Evolutionary conservation across 2,329 filamentous ascomycete species (phyloP).

Genomic region (Scedosporium minutisporum): DNA sequence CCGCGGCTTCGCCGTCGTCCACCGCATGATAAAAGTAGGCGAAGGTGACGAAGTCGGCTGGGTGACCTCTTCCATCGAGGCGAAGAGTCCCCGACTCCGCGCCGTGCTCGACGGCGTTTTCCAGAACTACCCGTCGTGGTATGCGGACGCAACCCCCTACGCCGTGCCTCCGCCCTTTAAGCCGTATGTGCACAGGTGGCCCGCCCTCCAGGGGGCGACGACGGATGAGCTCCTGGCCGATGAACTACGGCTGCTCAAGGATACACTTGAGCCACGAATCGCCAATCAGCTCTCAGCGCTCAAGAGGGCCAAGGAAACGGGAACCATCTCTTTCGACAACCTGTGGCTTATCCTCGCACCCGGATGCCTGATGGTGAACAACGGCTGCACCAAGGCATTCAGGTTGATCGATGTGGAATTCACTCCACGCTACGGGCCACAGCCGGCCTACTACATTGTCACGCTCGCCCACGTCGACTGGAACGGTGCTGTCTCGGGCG

Average conservation of each 20-base stretch:
- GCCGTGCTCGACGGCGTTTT: neutral
- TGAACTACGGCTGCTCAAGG: neutral
- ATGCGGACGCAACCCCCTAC: neutral
- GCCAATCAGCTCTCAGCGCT: neutral
- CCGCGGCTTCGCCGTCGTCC: neutral
- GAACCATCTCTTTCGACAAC: neutral
- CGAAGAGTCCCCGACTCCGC: neutral
- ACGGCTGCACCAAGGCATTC: neutral
- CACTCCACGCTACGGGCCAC: neutral
- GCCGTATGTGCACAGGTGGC: neutral
- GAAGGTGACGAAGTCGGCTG: neutral
- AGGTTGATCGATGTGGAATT: neutral
- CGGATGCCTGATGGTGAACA: neutral
- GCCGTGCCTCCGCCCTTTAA: neutral
- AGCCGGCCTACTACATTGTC: neutral
- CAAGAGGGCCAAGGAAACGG: neutral
- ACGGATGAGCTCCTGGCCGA: neutral
- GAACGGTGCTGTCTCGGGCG: no score
- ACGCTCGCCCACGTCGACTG: no score
- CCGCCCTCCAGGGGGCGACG: neutral
- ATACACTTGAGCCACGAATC: neutral
- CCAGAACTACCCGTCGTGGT: neutral
- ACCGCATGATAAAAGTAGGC: neutral
- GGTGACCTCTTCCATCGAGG: neutral
- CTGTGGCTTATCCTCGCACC: neutral